Evolutionary conservation across 768 basidiomycete genomes (phyloP).

Genomic region (Suillus subluteus): DNA sequence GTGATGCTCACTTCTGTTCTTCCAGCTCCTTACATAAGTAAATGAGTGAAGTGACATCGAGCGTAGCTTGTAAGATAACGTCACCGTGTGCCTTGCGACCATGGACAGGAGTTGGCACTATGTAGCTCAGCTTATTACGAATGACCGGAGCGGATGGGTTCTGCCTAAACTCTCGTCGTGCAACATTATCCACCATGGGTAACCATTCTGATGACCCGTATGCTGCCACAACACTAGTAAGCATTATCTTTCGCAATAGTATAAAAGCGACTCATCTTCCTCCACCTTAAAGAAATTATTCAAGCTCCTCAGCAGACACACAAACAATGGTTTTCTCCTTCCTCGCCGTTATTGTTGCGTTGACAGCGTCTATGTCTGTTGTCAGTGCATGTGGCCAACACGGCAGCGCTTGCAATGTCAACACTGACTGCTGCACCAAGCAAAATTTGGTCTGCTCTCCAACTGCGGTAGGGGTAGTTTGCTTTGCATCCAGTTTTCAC

Average conservation of each 20-base stretch:
- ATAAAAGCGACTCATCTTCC: background rate
- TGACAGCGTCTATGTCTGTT: background rate
- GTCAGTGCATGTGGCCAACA: background rate
- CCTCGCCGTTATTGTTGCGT: background rate
- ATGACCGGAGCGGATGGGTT: background rate
- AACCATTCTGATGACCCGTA: too few species aligned
- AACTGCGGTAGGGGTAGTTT: background rate
- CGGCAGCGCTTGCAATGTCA: fast-evolving
- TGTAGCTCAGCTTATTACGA: background rate
- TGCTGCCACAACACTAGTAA: background rate
- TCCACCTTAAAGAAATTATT: background rate
- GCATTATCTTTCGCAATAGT: background rate
- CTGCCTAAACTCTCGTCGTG: background rate
- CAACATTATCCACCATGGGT: background rate
- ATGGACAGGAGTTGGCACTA: background rate
- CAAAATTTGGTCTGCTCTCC: background rate
- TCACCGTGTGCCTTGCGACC: background rate
- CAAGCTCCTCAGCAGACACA: background rate
- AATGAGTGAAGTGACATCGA: background rate
- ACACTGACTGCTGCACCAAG: background rate
- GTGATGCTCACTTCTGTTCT: background rate
- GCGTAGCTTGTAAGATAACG: background rate
- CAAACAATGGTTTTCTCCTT: background rate
- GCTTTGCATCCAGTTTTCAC: too few species aligned
- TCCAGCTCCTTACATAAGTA: background rate